Evolutionary conservation across 257 asterid species (phyloP), one percentile per base, ranked within the genome.

Genomic region (Ehretia macrophylla): DNA sequence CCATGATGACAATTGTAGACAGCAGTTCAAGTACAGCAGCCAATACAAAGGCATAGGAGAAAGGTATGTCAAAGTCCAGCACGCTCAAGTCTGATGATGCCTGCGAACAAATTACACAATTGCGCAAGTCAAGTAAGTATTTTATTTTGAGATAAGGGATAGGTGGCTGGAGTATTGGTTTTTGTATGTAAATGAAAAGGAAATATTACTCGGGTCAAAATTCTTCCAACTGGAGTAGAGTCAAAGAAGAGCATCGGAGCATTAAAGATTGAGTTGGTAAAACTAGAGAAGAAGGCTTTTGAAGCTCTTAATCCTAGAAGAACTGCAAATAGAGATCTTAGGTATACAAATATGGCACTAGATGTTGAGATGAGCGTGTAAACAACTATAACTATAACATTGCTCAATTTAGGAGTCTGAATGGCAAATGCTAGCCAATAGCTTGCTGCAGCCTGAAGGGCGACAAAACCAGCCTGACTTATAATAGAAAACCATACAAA

Each of bases 211-310:
- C 96, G 78, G 9, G 89, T 81, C 51, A 87, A 59, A 51, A 87
- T 85, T 72, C 96, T 77, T 49, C 96, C 94, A 42, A 83, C 81
- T 8, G 96, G 96, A 37, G 96, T 87, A 59, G 94, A 87, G 68
- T 87, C 96, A 9, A 87, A 87, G 76, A 87, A 87, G 55, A 79
- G 84, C 94, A 87, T 87, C 0, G 96, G 91, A 53, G 96, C 94
- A 37, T 64, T 77, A 67, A 87, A 87, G 44, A 84, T 44, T 17
- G 96, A 80, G 75, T 69, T 53, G 32, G 62, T 78, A 57, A 87
- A 85, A 51, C 80, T 74, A 8, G 84, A 65, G 80, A 85, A 87
- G 18, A 87, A 87, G 14, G 79, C 73, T 56, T 72, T 14, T 5
- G 96, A 87, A 40, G 96, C 94, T 62, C 55, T 79, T 16, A 87